Conservation (phyloP, 23 red algal species). For the Gracilaria caudata region DNA sequence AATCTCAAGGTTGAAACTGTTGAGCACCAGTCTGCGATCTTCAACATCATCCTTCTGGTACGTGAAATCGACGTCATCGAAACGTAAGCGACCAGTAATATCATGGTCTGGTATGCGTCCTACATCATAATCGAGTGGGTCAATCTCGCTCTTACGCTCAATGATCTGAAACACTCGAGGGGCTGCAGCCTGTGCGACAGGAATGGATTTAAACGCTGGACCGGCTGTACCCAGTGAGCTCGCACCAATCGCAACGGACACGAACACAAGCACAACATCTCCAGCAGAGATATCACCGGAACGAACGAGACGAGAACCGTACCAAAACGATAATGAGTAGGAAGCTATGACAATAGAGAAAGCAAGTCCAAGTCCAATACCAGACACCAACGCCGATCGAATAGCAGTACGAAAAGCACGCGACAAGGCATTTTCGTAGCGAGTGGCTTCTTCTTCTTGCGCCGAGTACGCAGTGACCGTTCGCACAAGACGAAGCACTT, state of each 20-base stretch:
- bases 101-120: slow-evolving; percentile 16
- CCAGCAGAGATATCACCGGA: slow-evolving; percentile 28
- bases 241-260: slow-evolving; percentile 68
- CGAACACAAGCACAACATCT: slow-evolving; percentile 78
- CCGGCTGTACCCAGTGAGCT: slow-evolving; percentile 83
- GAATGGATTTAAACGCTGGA: slow-evolving; percentile 62
- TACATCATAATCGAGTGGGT: slow-evolving; percentile 44
- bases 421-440: slow-evolving; percentile 43
- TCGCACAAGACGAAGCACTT: slow-evolving; percentile 68
- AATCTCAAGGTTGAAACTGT: slow-evolving; percentile 66
- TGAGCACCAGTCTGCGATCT: slow-evolving; percentile 44
- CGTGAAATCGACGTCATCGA: slow-evolving; percentile 76
- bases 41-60: slow-evolving; percentile 57
- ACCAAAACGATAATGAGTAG: slow-evolving; percentile 41
- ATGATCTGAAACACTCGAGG: slow-evolving; percentile 83
- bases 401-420: slow-evolving; percentile 39
- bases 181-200: slow-evolving; percentile 64
- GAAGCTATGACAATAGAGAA: slow-evolving; percentile 18
- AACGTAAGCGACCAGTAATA: slow-evolving; percentile 38
- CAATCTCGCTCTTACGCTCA: slow-evolving; percentile 62
- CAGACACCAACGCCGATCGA: slow-evolving; percentile 30
- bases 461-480: slow-evolving; percentile 72
- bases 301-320: slow-evolving; percentile 21
- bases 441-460: slow-evolving; percentile 62
- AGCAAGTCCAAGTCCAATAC: slow-evolving; percentile 43